phyloP scores from a whole-genome alignment of 768 basidiomycete genomes.

The Podaxis sp. region DNA sequence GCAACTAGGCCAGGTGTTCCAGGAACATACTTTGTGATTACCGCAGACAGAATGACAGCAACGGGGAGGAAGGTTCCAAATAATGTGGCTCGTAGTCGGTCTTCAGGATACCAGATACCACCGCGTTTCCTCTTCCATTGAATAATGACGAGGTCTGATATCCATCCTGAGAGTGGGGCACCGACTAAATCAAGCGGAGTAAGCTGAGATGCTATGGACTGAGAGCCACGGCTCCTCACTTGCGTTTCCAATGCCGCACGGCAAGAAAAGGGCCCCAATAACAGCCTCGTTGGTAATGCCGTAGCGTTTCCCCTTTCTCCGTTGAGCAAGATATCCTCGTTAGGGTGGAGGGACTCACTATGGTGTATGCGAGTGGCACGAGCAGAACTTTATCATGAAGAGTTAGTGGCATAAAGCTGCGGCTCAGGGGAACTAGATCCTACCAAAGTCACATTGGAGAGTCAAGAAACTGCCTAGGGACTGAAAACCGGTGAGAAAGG shows the following conservation, averaged over 20 bases:
- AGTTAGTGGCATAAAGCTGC: slow-evolving; percentile 25
- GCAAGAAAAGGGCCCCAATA: slow-evolving; percentile 61
- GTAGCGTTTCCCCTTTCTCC: slow-evolving; percentile 52
- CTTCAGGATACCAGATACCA: slow-evolving; percentile 68
- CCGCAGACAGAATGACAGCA: slow-evolving; percentile 47
- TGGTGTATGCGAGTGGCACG: slow-evolving; percentile 65
- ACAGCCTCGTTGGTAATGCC: slow-evolving; percentile 55
- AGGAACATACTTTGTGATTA: slow-evolving; percentile 50
- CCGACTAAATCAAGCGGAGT: slow-evolving; percentile 42
- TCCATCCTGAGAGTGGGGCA: slow-evolving; percentile 54
- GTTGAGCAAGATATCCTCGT: not conserved
- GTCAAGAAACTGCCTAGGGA: slow-evolving; percentile 27
- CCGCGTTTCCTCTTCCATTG: slow-evolving; percentile 47
- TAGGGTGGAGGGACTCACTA: slow-evolving; percentile 41
- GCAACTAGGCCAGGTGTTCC: slow-evolving; percentile 41
- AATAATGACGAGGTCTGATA: slow-evolving; percentile 59
- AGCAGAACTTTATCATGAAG: slow-evolving; percentile 42
- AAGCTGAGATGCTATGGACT: not conserved
- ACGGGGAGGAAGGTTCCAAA: slow-evolving; percentile 50
- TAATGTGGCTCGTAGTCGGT: slow-evolving; percentile 56
- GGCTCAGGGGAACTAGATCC: slow-evolving; percentile 36
- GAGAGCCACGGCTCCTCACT: slow-evolving; percentile 34
- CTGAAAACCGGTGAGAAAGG: slow-evolving; percentile 21
- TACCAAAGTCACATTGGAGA: slow-evolving; percentile 38
- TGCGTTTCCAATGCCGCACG: slow-evolving; percentile 58